These are phyloP conservation scores for Colletotrichum cuscutae DNA, from an alignment of 2,329 filamentous ascomycete genomes.

Conservation along the genomic window DNA sequence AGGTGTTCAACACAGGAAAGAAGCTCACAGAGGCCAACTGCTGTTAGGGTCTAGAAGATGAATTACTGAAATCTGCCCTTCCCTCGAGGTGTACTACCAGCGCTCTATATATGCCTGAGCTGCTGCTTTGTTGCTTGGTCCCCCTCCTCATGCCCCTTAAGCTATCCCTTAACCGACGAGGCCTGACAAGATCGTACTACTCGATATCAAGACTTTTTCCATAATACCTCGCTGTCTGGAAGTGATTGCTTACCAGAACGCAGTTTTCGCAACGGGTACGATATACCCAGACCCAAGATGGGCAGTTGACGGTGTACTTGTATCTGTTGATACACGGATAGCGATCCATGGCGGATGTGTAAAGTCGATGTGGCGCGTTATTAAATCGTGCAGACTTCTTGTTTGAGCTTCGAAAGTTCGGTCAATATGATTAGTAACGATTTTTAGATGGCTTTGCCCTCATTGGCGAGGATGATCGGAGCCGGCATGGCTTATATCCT, in stretches of 20 bases:
- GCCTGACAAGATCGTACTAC: neutral
- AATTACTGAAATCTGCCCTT: no score
- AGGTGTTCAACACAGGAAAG: no score
- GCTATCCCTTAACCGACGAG: no score
- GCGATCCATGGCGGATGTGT: neutral
- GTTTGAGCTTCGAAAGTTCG: neutral
- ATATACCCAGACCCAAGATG: neutral
- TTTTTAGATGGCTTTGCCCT: neutral
- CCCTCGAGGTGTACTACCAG: no score
- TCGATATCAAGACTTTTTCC: neutral
- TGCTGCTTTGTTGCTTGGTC: no score
- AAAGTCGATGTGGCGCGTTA: no score
- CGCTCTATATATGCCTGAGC: no score
- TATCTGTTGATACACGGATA: neutral
- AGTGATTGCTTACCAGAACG: neutral
- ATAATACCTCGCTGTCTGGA: neutral
- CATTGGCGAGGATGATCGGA: neutral
- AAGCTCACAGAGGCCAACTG: no score
- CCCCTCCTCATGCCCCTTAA: no score
- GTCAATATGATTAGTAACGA: neutral
- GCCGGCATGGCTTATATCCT: neutral
- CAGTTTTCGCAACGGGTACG: neutral
- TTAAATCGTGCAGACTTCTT: accelerated
- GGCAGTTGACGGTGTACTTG: neutral
- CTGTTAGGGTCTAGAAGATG: no score